Evolutionary conservation across 176 grass and related monocot genomes (phyloP), one percentile per base, ranked within the genome.

Genomic region (Musa beccarii): DNA sequence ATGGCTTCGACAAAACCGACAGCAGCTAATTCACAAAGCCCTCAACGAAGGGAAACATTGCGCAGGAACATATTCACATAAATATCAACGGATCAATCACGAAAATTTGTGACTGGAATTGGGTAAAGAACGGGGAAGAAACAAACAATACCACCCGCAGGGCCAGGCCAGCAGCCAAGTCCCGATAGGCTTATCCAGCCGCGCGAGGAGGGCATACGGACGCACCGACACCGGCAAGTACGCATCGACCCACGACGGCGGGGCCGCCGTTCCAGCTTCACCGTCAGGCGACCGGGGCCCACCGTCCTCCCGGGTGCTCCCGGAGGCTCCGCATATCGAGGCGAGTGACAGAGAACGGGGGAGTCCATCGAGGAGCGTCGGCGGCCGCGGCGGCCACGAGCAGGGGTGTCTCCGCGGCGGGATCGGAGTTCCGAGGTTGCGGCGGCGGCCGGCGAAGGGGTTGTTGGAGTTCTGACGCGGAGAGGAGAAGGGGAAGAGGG

Each of bases 101-200:
- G 15, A n/a, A 19, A 62, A 69, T 51, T 50, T 9, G 49, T 10
- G 67, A 76, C 14, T 12, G 55, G 15, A 22, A 52, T 49, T 13
- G 24, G 7, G 63, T 15, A 75, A 43, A 63, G 11, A 61, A 76
- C 64, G 20, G 50, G 15, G 14, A 65, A 50, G 23, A 24, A 24
- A 0, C n/a, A 73, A 6, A 9, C 9, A 9, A 24, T 85, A 96
- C 89, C 93, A 92, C 83, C 86, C 86, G 93, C 87, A 90, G 24
- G 93, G 93, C 93, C 93, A 92, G 1, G 81, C 81, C 2, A 96
- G 83, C 63, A 96, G 81, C 89, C 89, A 92, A 23, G 85, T 87
- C 19, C 89, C 89, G 11, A 96, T 87, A 22, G 93, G 87, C 71
- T 92, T 92, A 85, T 96, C 89, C 69, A 92, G 53, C 72, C 89